Evolutionary conservation across 305 asterid species (phyloP).

Genomic region (Lippia alba): DNA sequence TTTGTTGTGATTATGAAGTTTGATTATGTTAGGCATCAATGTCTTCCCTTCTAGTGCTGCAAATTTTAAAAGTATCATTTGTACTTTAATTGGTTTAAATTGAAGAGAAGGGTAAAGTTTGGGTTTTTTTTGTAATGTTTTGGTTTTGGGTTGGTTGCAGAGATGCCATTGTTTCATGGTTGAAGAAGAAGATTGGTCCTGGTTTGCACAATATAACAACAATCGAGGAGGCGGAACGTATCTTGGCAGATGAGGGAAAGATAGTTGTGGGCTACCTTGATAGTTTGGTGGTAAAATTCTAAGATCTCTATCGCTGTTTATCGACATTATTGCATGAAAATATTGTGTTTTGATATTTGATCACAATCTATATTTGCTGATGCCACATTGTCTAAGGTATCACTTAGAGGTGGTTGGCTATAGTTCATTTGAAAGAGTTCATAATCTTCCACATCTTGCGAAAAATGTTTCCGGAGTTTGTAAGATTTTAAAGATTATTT

Average conservation of each 20-base stretch:
- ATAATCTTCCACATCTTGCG: too few relatives aligned
- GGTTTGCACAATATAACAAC: slow-evolving; percentile 63
- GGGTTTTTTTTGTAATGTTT: background rate
- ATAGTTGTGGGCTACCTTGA: slow-evolving; percentile 71
- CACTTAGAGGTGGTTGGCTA: too few relatives aligned
- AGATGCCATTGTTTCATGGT: slow-evolving; percentile 85
- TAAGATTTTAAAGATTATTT: too few relatives aligned
- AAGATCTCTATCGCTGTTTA: slow-evolving; percentile 19
- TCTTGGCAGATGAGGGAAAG: slow-evolving; percentile 63
- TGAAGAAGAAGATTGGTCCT: slow-evolving; percentile 86
- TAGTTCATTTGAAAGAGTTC: too few relatives aligned
- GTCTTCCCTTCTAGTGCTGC: too few relatives aligned
- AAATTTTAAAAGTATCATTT: background rate
- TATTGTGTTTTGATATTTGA: background rate
- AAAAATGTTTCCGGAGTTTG: too few relatives aligned
- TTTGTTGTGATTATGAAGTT: too few relatives aligned
- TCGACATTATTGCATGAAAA: background rate
- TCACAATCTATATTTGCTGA: too few relatives aligned
- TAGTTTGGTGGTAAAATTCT: slow-evolving; percentile 65
- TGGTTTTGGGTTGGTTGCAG: slow-evolving; percentile 42
- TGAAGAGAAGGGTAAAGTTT: background rate
- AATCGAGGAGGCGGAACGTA: slow-evolving; percentile 75
- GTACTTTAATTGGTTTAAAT: background rate
- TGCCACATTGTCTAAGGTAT: too few relatives aligned
- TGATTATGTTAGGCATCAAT: background rate